Conservation (phyloP, 768 basidiomycete species). For the Botryobasidium botryosum region DNA sequence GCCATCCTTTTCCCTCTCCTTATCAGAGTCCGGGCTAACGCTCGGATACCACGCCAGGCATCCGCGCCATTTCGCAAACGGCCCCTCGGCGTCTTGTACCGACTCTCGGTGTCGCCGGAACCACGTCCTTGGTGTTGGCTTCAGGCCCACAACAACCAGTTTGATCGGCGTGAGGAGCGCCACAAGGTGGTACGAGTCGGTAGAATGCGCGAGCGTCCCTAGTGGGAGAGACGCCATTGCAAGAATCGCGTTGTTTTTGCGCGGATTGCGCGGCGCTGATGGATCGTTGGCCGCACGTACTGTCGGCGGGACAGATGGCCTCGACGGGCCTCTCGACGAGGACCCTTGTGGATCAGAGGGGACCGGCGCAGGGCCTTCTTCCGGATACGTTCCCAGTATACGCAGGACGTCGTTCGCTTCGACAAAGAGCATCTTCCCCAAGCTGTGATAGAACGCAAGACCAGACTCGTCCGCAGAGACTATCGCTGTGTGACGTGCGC, state of each 20-base stretch:
- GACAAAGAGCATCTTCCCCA: slow-evolving; percentile 88
- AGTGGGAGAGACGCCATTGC: slow-evolving; percentile 70
- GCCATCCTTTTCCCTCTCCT: slow-evolving; percentile 1
- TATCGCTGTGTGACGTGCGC: slow-evolving; percentile 81
- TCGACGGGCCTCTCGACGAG: not conserved
- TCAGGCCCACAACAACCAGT: slow-evolving; percentile 81
- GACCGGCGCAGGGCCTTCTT: slow-evolving; percentile 15
- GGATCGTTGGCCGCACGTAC: slow-evolving; percentile 7
- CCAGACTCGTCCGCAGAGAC: slow-evolving; percentile 82
- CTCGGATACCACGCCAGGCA: slow-evolving; percentile 74
- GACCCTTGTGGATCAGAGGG: slow-evolving; percentile 9
- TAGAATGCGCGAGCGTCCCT: slow-evolving; percentile 52
- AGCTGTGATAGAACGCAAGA: slow-evolving; percentile 84
- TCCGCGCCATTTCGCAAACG: slow-evolving; percentile 38
- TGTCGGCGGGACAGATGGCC: not conserved
- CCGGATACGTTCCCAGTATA: slow-evolving; percentile 81
- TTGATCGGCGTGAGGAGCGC: slow-evolving; percentile 83
- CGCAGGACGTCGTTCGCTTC: slow-evolving; percentile 89
- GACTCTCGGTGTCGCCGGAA: slow-evolving; percentile 48
- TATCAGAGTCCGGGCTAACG: slow-evolving; percentile 15
- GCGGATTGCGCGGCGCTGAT: slow-evolving; percentile 9
- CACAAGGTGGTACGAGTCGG: slow-evolving; percentile 63
- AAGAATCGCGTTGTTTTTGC: slow-evolving; percentile 37
- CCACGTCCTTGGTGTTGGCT: slow-evolving; percentile 87
- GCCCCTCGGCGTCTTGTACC: slow-evolving; percentile 25